Evolutionary conservation across 2,329 filamentous ascomycete genomes (phyloP), one percentile per base, ranked within the genome.

Genomic region (Hymenoscyphus linearis): DNA sequence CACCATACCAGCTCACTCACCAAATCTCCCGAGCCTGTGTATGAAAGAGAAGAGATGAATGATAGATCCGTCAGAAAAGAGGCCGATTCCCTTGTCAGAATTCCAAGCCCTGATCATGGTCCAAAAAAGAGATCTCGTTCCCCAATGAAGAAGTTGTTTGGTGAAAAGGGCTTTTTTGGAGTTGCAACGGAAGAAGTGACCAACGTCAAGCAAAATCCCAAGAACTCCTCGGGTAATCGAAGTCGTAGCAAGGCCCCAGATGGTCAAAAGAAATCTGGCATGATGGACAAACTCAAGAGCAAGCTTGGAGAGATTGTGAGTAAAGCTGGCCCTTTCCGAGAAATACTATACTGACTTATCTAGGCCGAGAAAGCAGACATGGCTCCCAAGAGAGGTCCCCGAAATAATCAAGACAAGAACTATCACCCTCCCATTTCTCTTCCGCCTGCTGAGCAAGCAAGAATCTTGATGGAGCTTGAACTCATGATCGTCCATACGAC

Each of bases 91-190:
- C 31, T 25, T 40, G 4, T 35, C 35, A 31, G 53, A 27, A 50
- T 26, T 18, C 40, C 25, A 14, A 57, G 44, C 25, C 50, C n/a
- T 10, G 5, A 40, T 16, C 22, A 14, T 12, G 59, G 55, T 16
- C 57, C 64, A 26, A 66, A 65, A 26, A 69, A 68, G 58, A 60
- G 71, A 53, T 69, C 70, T 14, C 69, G 71, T 6, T 73, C 71
- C 10, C 71, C 71, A 3, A 71, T 72, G 69, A 73, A 73, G 55
- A 72, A 71, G 60, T 67, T 73, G 68, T 72, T 72, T 57, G 71
- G 71, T 22, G 67, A 71, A 52, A 60, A 68, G 55, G 71, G 71
- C 16, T 73, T 69, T 68, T 67, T 73, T 40, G 70, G 69, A 47
- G 47, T 62, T 4, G 66, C 68, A 10, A 64, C 69, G 12, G 57